Conservation (phyloP, 2,329 filamentous ascomycete species). For the Tolypocladium guangdongense region DNA sequence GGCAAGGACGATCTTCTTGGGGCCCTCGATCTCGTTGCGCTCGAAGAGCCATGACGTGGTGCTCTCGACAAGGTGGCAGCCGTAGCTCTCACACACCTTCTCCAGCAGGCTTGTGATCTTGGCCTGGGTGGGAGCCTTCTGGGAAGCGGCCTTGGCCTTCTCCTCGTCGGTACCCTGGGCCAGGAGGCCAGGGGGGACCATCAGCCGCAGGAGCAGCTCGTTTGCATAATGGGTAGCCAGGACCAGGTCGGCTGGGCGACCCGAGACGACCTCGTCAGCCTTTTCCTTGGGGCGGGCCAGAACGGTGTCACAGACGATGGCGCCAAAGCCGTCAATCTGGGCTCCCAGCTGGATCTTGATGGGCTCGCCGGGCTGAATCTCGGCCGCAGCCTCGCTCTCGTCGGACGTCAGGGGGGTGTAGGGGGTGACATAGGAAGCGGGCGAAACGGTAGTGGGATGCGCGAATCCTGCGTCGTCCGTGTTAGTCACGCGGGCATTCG, state of each 20-base stretch:
- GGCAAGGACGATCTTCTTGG: slow-evolving; percentile 95
- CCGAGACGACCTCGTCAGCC: slow-evolving; percentile 54
- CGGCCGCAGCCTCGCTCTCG: slow-evolving; percentile 66
- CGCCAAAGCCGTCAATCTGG: slow-evolving; percentile 93
- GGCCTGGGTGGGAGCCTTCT: slow-evolving; percentile 73
- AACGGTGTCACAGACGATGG: slow-evolving; percentile 91
- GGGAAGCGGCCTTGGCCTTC: slow-evolving; percentile 78
- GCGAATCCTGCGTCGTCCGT: slow-evolving; percentile 53
- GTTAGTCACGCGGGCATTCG: background rate
- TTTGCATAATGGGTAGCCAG: slow-evolving; percentile 92
- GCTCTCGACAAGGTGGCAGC: slow-evolving; percentile 89
- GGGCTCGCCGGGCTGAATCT: slow-evolving; percentile 74
- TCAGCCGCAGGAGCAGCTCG: slow-evolving; percentile 81
- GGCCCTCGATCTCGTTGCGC: slow-evolving; percentile 91
- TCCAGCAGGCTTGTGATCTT: slow-evolving; percentile 83
- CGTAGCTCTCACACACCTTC: slow-evolving; percentile 85
- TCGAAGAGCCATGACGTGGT: slow-evolving; percentile 96
- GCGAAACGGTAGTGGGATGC: slow-evolving; percentile 91
- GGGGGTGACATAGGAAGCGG: slow-evolving; percentile 86
- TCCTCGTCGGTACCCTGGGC: slow-evolving; percentile 81
- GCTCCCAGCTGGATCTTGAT: slow-evolving; percentile 99
- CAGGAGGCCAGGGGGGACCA: slow-evolving; percentile 83
- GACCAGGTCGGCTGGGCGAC: slow-evolving; percentile 74
- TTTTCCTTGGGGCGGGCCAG: slow-evolving; percentile 55
- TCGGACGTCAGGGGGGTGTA: slow-evolving; percentile 90